Base-by-base conservation (phyloP, 2,329 filamentous ascomycete species). In the Aphanocladium album region DNA sequence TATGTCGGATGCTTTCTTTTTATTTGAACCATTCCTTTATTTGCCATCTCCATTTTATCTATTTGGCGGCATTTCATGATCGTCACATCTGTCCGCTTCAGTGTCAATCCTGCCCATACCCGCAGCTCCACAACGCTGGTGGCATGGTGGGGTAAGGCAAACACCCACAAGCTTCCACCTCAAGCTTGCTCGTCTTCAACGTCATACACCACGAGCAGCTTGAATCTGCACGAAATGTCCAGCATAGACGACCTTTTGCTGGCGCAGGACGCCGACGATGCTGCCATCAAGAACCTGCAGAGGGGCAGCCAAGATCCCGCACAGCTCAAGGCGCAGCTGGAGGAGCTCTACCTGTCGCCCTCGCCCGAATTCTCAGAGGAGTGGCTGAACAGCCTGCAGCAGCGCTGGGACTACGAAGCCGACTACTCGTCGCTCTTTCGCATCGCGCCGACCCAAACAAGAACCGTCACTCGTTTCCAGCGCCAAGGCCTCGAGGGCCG, bases 381-480 rank as follows among this genome's bases (percentile, higher is more conserved):
- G 69, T 98, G 95, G 92, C 83, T 99, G 62, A 92, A 96, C 73
- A 84, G 85, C 60, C 77, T 98, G 47, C 95, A 99, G 75, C 91
- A 93, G 81, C 80, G 83, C 69, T 99, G 93, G 95, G 90, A 96
- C 64, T 82, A 86, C 60, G 85, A 90, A 4, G 83, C 87, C 41
- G 89, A 96, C 68, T 89, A 93, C 71, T 84, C 86, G n/a, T 87
- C 91, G 60, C 83, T 98, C 19, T 96, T 96, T 74, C 85, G 88
- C 64, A 83, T 98, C 59, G 91, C 92, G 1, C 90, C 92, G 3
- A 96, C 93, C 0, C 95, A 98, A 75, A 93, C 92, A 17, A 86
- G 95, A 61, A 98, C 93, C n/a, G 88, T 97, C 66, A 96, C 91
- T 30, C 87, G 95, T 33, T 99, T 99, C 73, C 89, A 87, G 49